phyloP scores from a whole-genome alignment of 2,329 filamentous ascomycete genomes.

The Coccinonectria pachysandricola region DNA sequence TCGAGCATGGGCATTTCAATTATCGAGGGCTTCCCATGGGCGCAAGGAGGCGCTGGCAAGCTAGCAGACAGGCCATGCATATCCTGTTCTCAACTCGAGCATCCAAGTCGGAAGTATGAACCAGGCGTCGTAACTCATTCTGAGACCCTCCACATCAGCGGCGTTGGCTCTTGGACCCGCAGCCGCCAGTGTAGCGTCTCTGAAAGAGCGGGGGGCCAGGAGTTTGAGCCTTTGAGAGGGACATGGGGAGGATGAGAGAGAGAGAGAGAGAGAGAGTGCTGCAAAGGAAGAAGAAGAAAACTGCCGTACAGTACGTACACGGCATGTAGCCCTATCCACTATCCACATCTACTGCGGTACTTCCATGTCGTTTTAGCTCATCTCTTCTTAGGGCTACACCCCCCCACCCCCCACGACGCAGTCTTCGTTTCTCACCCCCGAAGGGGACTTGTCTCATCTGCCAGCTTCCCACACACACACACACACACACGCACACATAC shows the following conservation, averaged over 20 bases:
- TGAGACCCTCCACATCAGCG: conserved; percentile 22
- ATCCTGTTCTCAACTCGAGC: conserved; percentile 19
- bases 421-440: too few species aligned
- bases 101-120: too few species aligned
- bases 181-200: conserved; percentile 8
- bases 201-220: conserved; percentile 13
- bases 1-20: too few species aligned
- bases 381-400: conserved; percentile 5
- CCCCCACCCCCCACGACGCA: too few species aligned
- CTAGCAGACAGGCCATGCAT: conserved; percentile 22
- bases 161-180: conserved; percentile 18
- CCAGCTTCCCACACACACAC: conserved; percentile 5
- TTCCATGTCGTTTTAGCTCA: conserved; percentile 5
- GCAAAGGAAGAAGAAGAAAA: too few species aligned
- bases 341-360: conserved; percentile 8
- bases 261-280: too few species aligned
- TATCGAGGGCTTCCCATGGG: too few species aligned
- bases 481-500: conserved; percentile 4
- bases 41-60: too few species aligned
- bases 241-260: too few species aligned
- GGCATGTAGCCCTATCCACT: conserved; percentile 22
- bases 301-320: too few species aligned
- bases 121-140: conserved; percentile 15
- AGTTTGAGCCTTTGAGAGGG: too few species aligned
- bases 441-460: too few species aligned